A percentile compares a stretch with the other conserved stretches of the same genome.
Evolutionary conservation across 768 basidiomycete species (phyloP).

Genomic region (Suillus variegatus): DNA sequence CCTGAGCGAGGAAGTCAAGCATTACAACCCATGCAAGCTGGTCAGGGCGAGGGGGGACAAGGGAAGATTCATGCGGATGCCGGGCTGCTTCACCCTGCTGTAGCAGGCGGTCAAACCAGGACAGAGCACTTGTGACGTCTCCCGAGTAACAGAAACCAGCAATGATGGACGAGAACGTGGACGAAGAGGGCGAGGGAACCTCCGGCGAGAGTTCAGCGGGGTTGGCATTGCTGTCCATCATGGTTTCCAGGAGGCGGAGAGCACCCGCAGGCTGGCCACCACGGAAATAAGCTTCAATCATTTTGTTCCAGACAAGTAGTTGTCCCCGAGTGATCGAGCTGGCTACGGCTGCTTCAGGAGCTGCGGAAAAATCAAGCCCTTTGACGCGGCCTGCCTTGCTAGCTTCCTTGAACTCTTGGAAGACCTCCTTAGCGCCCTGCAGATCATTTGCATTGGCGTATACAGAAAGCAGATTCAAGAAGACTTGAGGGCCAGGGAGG

Average conservation of each 20-base stretch:
- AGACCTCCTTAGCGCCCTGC: conserved; percentile 56
- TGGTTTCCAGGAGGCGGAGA: conserved; percentile 64
- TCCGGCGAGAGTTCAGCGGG: conserved; percentile 37
- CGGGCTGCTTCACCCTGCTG: conserved; percentile 37
- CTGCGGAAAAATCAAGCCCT: conserved; percentile 19
- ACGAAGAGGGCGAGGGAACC: conserved; percentile 57
- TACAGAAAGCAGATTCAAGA: conserved; percentile 56
- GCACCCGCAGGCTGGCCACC: conserved; percentile 63
- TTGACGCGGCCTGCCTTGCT: conserved; percentile 39
- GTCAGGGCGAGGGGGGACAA: conserved; percentile 52
- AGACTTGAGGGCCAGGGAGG: conserved; percentile 40
- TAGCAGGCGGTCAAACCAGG: conserved; percentile 73
- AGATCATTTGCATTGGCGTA: conserved; percentile 57
- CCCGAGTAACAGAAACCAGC: conserved; percentile 57
- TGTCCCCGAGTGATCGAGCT: conserved; percentile 34
- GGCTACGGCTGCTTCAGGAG: conserved; percentile 12
- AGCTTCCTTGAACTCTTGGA: conserved; percentile 55
- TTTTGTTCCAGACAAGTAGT: conserved; percentile 67
- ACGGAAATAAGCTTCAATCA: conserved; percentile 75
- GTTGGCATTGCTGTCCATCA: conserved; percentile 54
- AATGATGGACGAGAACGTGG: conserved; percentile 67
- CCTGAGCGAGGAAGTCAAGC: conserved; percentile 52
- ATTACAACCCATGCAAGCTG: conserved; percentile 57
- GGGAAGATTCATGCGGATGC: conserved; percentile 44
- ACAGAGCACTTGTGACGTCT: conserved; percentile 62